Evolutionary conservation across 108 stramenopile species (phyloP).

Genomic region (Cyclotella cryptica): DNA sequence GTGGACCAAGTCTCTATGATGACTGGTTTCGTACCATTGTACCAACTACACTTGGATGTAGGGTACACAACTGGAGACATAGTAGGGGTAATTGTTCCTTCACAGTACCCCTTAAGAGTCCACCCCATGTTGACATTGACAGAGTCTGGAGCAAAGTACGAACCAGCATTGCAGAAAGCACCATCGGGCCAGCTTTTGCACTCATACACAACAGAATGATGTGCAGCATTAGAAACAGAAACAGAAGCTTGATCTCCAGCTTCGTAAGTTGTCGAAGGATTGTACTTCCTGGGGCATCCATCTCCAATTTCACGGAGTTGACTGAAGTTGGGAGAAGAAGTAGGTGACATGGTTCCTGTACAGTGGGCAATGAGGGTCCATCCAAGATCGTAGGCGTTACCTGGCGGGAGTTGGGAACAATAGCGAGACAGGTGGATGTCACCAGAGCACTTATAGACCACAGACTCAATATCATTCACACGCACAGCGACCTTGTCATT

Average conservation of each 20-base stretch:
- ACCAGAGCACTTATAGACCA: constrained; percentile 4
- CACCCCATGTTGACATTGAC: constrained; percentile 4
- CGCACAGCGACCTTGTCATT: constrained; percentile 7
- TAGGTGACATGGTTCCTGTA: not conserved
- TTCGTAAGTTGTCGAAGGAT: not conserved
- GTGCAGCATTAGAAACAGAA: not conserved
- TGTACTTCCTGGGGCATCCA: constrained; percentile 6
- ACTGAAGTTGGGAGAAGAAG: not conserved
- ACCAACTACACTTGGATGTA: not conserved
- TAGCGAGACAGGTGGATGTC: constrained; percentile 5
- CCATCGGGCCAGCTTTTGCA: constrained; percentile 8
- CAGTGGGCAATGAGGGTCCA: not conserved
- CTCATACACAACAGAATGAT: constrained; percentile 10
- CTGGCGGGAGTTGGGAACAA: not conserved
- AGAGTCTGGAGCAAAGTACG: not conserved
- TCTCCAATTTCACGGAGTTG: not conserved
- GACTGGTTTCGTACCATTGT: constrained; percentile 1
- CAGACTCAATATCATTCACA: not conserved
- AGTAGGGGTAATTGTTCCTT: constrained; percentile 8
- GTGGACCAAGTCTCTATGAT: not conserved
- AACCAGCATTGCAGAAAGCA: constrained; percentile 10
- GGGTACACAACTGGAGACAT: not conserved
- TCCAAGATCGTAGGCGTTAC: not conserved
- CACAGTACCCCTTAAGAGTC: constrained; percentile 10
- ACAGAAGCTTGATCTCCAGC: not conserved